Percentiles rank a stretch among this genome's conserved stretches.
These are phyloP conservation scores for Leccinellum rugosiceps DNA, from an alignment of 768 basidiomycete species.

Conservation along the genomic window DNA sequence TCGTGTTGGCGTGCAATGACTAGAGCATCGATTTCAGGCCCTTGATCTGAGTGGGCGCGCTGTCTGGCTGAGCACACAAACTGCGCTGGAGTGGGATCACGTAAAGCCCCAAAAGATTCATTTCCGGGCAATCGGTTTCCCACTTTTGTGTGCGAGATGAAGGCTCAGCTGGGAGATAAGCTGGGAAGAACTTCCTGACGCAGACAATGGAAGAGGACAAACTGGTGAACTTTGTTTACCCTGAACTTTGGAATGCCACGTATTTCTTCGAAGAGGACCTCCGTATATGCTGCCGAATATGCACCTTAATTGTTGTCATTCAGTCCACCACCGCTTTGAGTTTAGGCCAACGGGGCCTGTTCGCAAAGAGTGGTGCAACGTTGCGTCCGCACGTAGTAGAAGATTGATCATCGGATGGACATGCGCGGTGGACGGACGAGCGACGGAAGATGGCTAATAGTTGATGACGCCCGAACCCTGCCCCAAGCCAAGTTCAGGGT, in stretches of 20 bases:
- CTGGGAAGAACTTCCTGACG: slow-evolving; percentile 16
- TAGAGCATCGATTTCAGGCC: slow-evolving; percentile 11
- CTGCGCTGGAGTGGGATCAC: slow-evolving; percentile 5
- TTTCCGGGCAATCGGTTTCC: slow-evolving; percentile 10
- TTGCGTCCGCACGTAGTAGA: slow-evolving; percentile 21
- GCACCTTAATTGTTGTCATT: not conserved
- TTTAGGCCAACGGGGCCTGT: slow-evolving; percentile 5
- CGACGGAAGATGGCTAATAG: slow-evolving; percentile 9
- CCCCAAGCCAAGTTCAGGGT: slow-evolving; percentile 18
- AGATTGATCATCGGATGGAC: slow-evolving; percentile 26
- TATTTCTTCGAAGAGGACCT: not conserved
- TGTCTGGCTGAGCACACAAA: slow-evolving; percentile 5
- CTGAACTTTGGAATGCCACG: slow-evolving; percentile 8
- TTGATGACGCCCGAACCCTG: not conserved
- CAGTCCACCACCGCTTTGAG: slow-evolving; percentile 1
- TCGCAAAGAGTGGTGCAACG: slow-evolving; percentile 19
- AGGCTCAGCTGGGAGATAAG: slow-evolving; percentile 23
- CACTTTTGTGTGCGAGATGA: slow-evolving; percentile 10
- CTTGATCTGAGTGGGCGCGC: slow-evolving; percentile 8
- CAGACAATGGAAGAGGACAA: slow-evolving; percentile 12
- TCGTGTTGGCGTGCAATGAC: slow-evolving; percentile 4
- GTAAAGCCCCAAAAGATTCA: slow-evolving; percentile 12
- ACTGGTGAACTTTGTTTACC: slow-evolving; percentile 13
- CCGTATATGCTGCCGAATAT: not conserved
- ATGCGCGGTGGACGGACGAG: slow-evolving; percentile 12